phyloP scores from a whole-genome alignment of 139 green algal species.

The Closterium sp. region DNA sequence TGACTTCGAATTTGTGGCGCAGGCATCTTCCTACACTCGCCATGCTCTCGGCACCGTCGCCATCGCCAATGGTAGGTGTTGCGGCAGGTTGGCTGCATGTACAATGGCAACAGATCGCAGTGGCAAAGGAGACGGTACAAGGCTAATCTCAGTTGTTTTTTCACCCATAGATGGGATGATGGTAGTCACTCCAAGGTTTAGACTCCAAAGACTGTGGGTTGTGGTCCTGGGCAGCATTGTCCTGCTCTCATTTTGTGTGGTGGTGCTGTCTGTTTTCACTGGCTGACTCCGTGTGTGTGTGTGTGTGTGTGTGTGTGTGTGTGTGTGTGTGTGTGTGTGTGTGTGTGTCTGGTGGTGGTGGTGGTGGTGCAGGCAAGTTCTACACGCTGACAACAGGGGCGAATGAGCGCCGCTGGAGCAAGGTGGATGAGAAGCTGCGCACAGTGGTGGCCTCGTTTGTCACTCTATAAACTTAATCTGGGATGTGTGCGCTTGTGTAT shows the following conservation, averaged over 20 bases:
- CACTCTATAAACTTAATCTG: constrained; percentile 11
- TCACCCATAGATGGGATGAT: no score
- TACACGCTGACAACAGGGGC: constrained; percentile 88
- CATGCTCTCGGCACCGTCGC: constrained; percentile 64
- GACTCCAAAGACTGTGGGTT: no score
- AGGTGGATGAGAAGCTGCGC: constrained; percentile 81
- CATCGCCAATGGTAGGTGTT: constrained; percentile 48
- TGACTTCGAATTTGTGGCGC: constrained; percentile 86
- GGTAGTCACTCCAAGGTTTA: no score
- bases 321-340: not conserved
- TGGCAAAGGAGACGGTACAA: no score
- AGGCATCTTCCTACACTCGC: constrained; percentile 69
- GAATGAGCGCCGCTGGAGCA: constrained; percentile 87
- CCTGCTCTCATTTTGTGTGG: no score
- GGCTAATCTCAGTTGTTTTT: no score
- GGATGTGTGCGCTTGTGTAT: not conserved
- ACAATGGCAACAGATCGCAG: no score
- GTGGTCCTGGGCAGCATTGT: no score
- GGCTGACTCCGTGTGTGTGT: not conserved
- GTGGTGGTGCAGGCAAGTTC: constrained; percentile 79
- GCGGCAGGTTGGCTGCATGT: no score
- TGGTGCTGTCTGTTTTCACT: no score
- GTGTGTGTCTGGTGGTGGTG: constrained; percentile 52
- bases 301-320: not conserved
- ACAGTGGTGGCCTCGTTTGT: constrained; percentile 51